Evolutionary conservation across 768 basidiomycete species (phyloP), one percentile per base, ranked within the genome.

Genomic region (Leccinum truebloodii): DNA sequence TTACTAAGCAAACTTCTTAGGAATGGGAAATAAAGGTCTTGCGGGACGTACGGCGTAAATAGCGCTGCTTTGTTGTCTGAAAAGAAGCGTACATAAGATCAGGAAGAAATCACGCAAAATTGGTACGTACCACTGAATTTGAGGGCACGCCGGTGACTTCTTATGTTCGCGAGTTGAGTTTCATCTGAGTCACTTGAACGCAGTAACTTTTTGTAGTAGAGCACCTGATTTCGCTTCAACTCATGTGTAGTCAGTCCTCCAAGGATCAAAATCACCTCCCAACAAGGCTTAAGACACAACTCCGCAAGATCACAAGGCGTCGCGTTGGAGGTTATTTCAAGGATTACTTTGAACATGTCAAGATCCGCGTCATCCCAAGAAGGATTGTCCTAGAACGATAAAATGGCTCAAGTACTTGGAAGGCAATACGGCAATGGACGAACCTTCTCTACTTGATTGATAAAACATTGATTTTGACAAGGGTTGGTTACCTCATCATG

Each of bases 211-310:
- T 52, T 59, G 51, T 74, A 63, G 52, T 73, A 54, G 49, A 60
- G 54, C 13, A 75, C 69, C 73, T 74, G 26, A 20, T 24, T 52
- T 56, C 30, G 22, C 54, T 52, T 69, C 52, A 65, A 53, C 1
- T 54, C n/a, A 34, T 34, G 32, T 8, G 28, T 44, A 32, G 6
- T 20, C 49, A 32, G 5, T 20, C 46, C 32, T 34, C 22, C 5
- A 46, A 26, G 18, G 26, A 28, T 51, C 30, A 28, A 22, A 58
- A 28, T 54, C 57, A 87, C 88, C 76, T 90, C 85, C 30, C 72
- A 70, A 69, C 89, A 90, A 6, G 86, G 82, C 61, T 83, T 86
- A 10, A 76, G 76, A 68, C 83, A 83, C 16, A 89, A 71, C 1
- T 75, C 67, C 18, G 85, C 82, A 13, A 89, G 71, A 51, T 85